Conservation (phyloP, 192 early-diverging fungal species). For the Geranomyces variabilis region DNA sequence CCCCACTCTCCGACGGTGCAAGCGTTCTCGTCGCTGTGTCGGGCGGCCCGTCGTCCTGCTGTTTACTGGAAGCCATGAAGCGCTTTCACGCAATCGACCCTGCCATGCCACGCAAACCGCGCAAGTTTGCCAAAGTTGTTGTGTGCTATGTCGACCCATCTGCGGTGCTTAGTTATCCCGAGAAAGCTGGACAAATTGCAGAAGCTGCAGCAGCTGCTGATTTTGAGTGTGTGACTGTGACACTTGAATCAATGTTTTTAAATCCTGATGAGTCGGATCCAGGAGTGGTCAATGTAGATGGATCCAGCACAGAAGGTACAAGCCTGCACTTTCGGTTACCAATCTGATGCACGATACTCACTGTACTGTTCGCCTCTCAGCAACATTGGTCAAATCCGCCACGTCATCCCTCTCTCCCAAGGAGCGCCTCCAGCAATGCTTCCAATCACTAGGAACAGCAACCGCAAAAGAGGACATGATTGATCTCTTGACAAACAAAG, state of each 20-base stretch:
- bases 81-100: slow-evolving; percentile 58
- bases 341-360: no score
- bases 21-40: slow-evolving; percentile 82
- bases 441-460: slow-evolving; percentile 58
- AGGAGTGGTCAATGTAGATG: slow-evolving; percentile 13
- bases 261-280: slow-evolving; percentile 33
- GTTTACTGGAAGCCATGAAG: slow-evolving; percentile 35
- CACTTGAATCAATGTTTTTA: slow-evolving; percentile 70
- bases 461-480: slow-evolving; percentile 75
- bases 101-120: slow-evolving; percentile 59
- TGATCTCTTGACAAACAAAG: slow-evolving; percentile 61
- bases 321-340: no score
- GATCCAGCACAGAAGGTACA: slow-evolving; percentile 32
- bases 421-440: slow-evolving; percentile 54
- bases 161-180: slow-evolving; percentile 49
- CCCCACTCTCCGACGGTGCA: slow-evolving; percentile 43
- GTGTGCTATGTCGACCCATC: slow-evolving; percentile 84
- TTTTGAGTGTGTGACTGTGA: slow-evolving; percentile 45
- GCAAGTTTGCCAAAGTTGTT: slow-evolving; percentile 61
- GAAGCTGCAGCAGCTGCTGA: slow-evolving; percentile 15
- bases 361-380: no score
- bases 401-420: slow-evolving; percentile 1
- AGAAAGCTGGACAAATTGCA: slow-evolving; percentile 18
- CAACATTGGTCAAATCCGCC: neutral
- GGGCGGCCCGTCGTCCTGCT: slow-evolving; percentile 82